A percentile compares a stretch with the other conserved stretches of the same genome.
phyloP scores from a whole-genome alignment of 1,284 basidiomycete genomes.

The Ceratobasidium sp. region DNA sequence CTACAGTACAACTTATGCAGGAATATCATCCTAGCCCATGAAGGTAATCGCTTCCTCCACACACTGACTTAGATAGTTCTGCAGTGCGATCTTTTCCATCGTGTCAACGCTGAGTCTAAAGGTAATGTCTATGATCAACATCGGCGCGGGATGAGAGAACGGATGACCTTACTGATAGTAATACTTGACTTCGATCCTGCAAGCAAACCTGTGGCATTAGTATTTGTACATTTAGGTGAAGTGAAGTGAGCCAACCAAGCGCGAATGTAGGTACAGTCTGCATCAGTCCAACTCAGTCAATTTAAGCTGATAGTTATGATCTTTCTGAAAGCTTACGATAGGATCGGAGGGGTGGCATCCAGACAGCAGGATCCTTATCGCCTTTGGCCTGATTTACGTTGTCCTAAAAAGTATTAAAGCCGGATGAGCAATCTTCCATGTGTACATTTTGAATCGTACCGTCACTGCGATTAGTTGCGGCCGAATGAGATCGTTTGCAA shows the following conservation, averaged over 20 bases:
- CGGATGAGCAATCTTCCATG: neutral
- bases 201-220: too few species aligned
- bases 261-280: slow-evolving; percentile 40
- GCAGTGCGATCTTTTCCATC: slow-evolving; percentile 50
- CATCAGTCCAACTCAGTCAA: too few species aligned
- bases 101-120: slow-evolving; percentile 54
- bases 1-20: too few species aligned
- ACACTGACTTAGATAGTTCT: too few species aligned
- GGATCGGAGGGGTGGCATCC: slow-evolving; percentile 57
- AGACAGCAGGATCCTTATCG: slow-evolving; percentile 56
- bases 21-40: too few species aligned
- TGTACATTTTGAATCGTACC: too few species aligned
- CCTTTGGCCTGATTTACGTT: slow-evolving; percentile 54
- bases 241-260: slow-evolving; percentile 7
- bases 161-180: slow-evolving; percentile 49
- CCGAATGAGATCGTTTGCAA: slow-evolving; percentile 61
- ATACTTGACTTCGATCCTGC: slow-evolving; percentile 54
- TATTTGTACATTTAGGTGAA: too few species aligned
- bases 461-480: slow-evolving; percentile 62
- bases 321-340: slow-evolving; percentile 46
- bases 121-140: neutral
- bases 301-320: too few species aligned
- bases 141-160: too few species aligned
- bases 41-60: too few species aligned
- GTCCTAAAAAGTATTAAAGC: neutral